Conservation (phyloP, 2,329 filamentous ascomycete species). For the Talaromyces atroroseus region DNA sequence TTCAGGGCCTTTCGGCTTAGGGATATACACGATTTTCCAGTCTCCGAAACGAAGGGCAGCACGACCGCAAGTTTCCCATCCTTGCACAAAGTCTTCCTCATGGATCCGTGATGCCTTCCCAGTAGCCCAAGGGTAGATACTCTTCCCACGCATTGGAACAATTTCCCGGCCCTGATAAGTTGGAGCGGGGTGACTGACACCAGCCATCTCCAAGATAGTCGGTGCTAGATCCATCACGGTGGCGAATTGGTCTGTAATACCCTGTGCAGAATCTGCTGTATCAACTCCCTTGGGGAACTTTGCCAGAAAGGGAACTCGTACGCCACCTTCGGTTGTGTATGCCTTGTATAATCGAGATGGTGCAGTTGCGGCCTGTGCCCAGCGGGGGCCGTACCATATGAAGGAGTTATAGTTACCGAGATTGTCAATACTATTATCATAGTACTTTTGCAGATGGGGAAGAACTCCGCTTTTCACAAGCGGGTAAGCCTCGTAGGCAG, state of each 20-base stretch:
- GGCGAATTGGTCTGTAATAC: conserved; percentile 49
- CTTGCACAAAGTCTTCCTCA: conserved; percentile 48
- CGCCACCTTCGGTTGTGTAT: conserved; percentile 47
- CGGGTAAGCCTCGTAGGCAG: conserved; percentile 54
- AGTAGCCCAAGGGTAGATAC: conserved; percentile 40
- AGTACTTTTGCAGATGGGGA: conserved; percentile 52
- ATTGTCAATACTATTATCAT: conserved; percentile 54
- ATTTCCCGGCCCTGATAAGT: conserved; percentile 47
- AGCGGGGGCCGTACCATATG: conserved; percentile 56
- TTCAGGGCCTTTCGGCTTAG: conserved; percentile 51
- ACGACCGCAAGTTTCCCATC: conserved; percentile 53
- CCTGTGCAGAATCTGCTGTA: conserved; percentile 21
- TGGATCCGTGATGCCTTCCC: conserved; percentile 41
- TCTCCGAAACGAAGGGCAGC: conserved; percentile 52
- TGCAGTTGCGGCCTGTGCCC: conserved; percentile 52
- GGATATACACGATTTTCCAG: conserved; percentile 56
- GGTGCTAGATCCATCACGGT: conserved; percentile 51
- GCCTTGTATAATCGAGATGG: conserved; percentile 47
- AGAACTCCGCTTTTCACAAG: conserved; percentile 52
- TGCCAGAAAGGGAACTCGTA: conserved; percentile 50
- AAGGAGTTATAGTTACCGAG: conserved; percentile 54
- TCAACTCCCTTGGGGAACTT: conserved; percentile 31
- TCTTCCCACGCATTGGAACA: conserved; percentile 48
- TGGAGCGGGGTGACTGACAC: conserved; percentile 48
- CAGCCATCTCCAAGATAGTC: conserved; percentile 40